Base-by-base conservation (phyloP, 78 protist species). In the Capsaspora owczarzaki region DNA sequence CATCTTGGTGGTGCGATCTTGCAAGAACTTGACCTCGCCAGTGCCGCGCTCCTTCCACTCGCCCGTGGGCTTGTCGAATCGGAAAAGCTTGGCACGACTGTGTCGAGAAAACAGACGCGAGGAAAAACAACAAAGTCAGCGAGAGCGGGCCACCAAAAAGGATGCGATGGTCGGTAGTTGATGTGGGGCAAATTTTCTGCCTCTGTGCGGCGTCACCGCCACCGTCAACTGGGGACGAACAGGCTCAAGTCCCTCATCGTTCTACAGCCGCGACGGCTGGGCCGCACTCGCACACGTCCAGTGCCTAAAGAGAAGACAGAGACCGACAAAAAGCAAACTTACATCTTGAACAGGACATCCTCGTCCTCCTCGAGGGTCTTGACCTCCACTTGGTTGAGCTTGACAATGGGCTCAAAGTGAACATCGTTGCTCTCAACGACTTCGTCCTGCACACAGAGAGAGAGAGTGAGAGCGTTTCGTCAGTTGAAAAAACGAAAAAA, bases 1-100 rank as follows among this genome's bases (percentile, higher is more conserved):
- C 71, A 66, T 91, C 14, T 38, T 35, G 16, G 86, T 79, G 33
- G 61, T 82, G 80, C 86, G 84, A 84, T 94, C 83, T 79, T 93
- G n/a, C 35, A 95, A 78, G 69, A 95, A 56, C 78, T 89, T 92
- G 68, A 91, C 79, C 2, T 80, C 87, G 43, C 98, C 98, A 49
- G 81, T 74, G 53, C 98, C 98, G 31, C 98, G 69, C 78, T 95
- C 97, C 75, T 93, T 95, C 97, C 97, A 95, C 78, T 86, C 81
- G 49, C 82, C 72, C 44, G 43, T 53, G 31, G 40, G 79, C 29
- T 51, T 44, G 31, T 82, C 92, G 68, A 79, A 86, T 25, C 96
- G 88, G 86, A 43, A 93, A 42, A 92, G 83, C 74, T 85, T 86
- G 12, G 95, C 93, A 31, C 95, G 91, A n/a, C n/a, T n/a, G n/a